Base-by-base conservation (phyloP, 176 grass and related monocot species). In the Carex parvula region DNA sequence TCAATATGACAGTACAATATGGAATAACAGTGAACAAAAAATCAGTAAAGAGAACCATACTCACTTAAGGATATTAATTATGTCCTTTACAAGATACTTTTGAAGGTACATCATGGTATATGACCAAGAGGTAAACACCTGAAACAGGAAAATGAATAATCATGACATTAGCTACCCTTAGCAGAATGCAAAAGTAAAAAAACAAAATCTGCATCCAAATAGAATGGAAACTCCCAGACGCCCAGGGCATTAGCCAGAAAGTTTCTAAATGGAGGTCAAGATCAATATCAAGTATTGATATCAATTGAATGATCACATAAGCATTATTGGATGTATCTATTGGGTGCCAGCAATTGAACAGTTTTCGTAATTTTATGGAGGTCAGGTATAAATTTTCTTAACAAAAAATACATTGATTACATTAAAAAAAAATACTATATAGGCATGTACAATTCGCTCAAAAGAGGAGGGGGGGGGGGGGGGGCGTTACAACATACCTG, bases 91-190 rank as follows among this genome's bases (percentile, higher is more conserved):
- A 81, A 98, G 95, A 90, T 98, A 98, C 65, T 94, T 98, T 80
- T 98, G 95, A 83, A 98, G 81, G 88, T 98, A 90, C 91, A 98
- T 98, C 92, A 98, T 87, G 87, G 91, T 90, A 88, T 90, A 90
- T 69, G 95, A 98, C 92, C 95, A 98, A 87, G 89, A 98, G 61
- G 92, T 98, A 79, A 98, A 93, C 71, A 98, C 91, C 95, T 97
- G 90, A 79, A 90, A 86, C 81, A 72, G 59, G 59, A 87, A 87
- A 32, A 26, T 46, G 20, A 72, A 68, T 52, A 20, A 68, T 22
- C 37, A 13, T 75, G 44, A 70, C 4, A 64, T 55, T 32, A 22
- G 70, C 42, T 56, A 53, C 67, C 29, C 32, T 35, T 29, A 90
- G 73, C 62, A 54, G 86, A 73, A 84, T 64, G 26, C 21, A 88